Evolutionary conservation across 306 rosid species (phyloP).

Genomic region (Rosa persica): DNA sequence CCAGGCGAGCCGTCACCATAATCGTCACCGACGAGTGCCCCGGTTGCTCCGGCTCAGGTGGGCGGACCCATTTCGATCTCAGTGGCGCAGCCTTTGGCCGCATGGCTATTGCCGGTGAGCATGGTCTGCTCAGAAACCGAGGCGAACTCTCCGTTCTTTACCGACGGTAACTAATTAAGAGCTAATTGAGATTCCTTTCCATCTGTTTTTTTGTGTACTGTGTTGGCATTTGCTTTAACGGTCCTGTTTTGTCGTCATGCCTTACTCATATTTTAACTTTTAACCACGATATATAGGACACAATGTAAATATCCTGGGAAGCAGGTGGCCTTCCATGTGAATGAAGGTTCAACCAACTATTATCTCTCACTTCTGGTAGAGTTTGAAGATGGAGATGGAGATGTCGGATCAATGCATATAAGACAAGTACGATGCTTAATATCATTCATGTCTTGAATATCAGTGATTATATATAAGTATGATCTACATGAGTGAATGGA

Average conservation of each 20-base stretch:
- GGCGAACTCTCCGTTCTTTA: slow-evolving; percentile 67
- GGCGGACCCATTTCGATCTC: slow-evolving; percentile 77
- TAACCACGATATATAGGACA: slow-evolving; percentile 43
- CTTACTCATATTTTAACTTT: background rate
- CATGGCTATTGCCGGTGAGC: slow-evolving; percentile 70
- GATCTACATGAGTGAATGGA: too few species aligned
- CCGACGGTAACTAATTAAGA: slow-evolving; percentile 43
- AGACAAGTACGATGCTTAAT: slow-evolving; percentile 45
- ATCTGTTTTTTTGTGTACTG: background rate
- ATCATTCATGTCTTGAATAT: background rate
- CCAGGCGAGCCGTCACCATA: slow-evolving; percentile 78
- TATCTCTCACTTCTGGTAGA: slow-evolving; percentile 80
- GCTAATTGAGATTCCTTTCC: background rate
- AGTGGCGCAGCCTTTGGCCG: slow-evolving; percentile 93
- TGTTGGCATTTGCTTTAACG: background rate
- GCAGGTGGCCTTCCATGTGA: slow-evolving; percentile 70
- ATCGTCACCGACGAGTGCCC: slow-evolving; percentile 90
- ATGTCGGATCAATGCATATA: slow-evolving; percentile 73
- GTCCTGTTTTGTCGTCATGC: background rate
- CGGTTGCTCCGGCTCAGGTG: slow-evolving; percentile 59
- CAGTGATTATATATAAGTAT: too few species aligned
- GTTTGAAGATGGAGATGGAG: slow-evolving; percentile 90
- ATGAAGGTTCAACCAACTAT: slow-evolving; percentile 85
- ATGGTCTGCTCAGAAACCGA: slow-evolving; percentile 62
- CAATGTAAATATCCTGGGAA: slow-evolving; percentile 66